phyloP scores from a whole-genome alignment of 106 monocot species.

The Gastrodia elata region DNA sequence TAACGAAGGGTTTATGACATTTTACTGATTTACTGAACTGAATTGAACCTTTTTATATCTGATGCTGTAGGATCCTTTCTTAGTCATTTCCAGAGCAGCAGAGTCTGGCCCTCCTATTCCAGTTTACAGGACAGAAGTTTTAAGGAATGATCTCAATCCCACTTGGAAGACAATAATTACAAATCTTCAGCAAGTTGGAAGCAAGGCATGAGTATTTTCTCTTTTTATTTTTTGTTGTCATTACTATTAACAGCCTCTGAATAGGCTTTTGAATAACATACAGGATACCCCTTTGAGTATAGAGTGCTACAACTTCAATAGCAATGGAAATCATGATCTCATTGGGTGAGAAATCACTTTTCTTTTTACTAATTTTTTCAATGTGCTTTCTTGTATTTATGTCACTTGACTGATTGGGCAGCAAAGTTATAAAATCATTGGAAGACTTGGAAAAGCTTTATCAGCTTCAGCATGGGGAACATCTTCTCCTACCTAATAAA shows the following conservation, averaged over 20 bases:
- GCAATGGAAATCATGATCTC: conserved; percentile 82
- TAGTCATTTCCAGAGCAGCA: conserved; percentile 67
- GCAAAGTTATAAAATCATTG: conserved; percentile 75
- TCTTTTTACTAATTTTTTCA: conserved; percentile 3
- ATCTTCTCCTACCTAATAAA: conserved; percentile 50
- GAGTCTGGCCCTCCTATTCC: conserved; percentile 65
- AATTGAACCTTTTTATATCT: conserved; percentile 9
- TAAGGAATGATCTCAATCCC: conserved; percentile 90
- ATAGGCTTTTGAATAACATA: neutral
- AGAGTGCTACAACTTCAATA: conserved; percentile 91
- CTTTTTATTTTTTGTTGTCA: neutral
- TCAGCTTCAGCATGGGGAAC: conserved; percentile 39
- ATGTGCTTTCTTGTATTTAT: neutral
- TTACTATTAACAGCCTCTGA: neutral
- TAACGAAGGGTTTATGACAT: neutral
- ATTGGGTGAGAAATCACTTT: conserved; percentile 50
- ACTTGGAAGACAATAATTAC: conserved; percentile 65
- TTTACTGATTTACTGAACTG: neutral
- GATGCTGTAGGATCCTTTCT: conserved; percentile 73
- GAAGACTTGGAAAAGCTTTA: conserved; percentile 67
- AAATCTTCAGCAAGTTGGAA: conserved; percentile 87
- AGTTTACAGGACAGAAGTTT: conserved; percentile 90
- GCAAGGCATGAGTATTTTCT: conserved; percentile 45
- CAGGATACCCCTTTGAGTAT: conserved; percentile 75
- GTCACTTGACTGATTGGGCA: conserved; percentile 20